Conservation (phyloP, 2,329 filamentous ascomycete species). For the Alternaria tenuissima region DNA sequence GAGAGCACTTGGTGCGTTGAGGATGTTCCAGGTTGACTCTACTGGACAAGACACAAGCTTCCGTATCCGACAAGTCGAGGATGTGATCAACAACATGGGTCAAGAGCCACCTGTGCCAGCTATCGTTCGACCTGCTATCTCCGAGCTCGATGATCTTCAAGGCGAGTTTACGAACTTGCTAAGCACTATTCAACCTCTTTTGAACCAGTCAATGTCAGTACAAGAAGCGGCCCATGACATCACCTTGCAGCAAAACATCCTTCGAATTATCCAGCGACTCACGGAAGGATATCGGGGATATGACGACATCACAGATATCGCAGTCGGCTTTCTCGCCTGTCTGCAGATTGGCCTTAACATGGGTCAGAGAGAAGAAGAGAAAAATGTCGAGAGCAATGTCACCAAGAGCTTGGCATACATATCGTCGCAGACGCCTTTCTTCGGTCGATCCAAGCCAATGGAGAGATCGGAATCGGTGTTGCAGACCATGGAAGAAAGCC, state of each 20-base stretch:
- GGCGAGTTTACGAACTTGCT: slow-evolving; percentile 83
- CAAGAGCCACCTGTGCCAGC: slow-evolving; percentile 70
- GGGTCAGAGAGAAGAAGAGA: slow-evolving; percentile 31
- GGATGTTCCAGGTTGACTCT: slow-evolving; percentile 70
- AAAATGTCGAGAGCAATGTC: slow-evolving; percentile 19
- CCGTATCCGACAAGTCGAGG: slow-evolving; percentile 68
- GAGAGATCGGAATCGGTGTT: slow-evolving; percentile 29
- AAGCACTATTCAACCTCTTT: slow-evolving; percentile 42
- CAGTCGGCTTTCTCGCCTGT: slow-evolving; percentile 80
- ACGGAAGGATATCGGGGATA: slow-evolving; percentile 77
- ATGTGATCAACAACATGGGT: slow-evolving; percentile 71
- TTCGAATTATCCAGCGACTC: slow-evolving; percentile 74
- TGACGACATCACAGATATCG: slow-evolving; percentile 81
- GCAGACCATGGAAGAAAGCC: slow-evolving; percentile 25
- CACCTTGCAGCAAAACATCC: slow-evolving; percentile 64
- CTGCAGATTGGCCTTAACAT: slow-evolving; percentile 78
- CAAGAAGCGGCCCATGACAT: slow-evolving; percentile 40
- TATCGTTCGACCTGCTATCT: slow-evolving; percentile 75
- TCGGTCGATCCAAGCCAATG: slow-evolving; percentile 31
- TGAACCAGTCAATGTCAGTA: slow-evolving; percentile 31
- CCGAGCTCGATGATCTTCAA: slow-evolving; percentile 76
- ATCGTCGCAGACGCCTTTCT: slow-evolving; percentile 42
- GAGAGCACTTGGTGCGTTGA: slow-evolving; percentile 67
- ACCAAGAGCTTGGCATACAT: slow-evolving; percentile 37
- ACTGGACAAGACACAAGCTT: slow-evolving; percentile 74